These are phyloP conservation scores for Curvularia hawaiiensis DNA, from an alignment of 2,329 filamentous ascomycete genomes.

Conservation along the genomic window DNA sequence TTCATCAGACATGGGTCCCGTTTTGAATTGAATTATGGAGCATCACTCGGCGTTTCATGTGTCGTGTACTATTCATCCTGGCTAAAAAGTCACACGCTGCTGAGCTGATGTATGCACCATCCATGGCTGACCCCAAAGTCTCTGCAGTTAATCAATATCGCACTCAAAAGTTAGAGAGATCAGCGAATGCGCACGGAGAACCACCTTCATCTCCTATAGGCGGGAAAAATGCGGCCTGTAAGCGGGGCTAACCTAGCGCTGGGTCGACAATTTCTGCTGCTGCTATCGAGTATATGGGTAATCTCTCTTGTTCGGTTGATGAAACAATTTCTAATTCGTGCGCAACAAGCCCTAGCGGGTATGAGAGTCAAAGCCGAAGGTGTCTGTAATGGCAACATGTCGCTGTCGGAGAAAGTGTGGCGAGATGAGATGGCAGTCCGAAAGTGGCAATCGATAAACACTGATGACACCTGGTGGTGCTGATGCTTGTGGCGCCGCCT, in stretches of 20 bases:
- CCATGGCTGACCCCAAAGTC: neutral
- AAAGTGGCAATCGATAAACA: neutral
- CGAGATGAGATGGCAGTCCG: neutral
- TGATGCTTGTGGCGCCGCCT: neutral
- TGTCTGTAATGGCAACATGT: neutral
- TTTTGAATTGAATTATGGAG: neutral
- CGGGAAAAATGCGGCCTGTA: neutral
- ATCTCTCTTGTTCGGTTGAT: neutral
- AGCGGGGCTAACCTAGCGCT: neutral
- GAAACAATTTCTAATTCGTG: neutral
- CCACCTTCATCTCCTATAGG: neutral
- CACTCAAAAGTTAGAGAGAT: neutral
- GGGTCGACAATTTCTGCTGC: neutral
- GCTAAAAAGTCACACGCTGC: neutral
- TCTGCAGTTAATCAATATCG: constrained; percentile 1
- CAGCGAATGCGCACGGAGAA: neutral
- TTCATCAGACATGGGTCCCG: neutral
- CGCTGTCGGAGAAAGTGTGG: neutral
- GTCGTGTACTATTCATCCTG: neutral
- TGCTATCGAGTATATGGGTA: neutral
- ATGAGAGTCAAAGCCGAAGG: neutral
- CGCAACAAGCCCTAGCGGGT: neutral
- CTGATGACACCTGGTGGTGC: neutral
- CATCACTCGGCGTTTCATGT: too few relatives aligned
- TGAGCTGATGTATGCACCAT: neutral